Base-by-base conservation (phyloP, 2,329 filamentous ascomycete species). In the Endothia cerciana region DNA sequence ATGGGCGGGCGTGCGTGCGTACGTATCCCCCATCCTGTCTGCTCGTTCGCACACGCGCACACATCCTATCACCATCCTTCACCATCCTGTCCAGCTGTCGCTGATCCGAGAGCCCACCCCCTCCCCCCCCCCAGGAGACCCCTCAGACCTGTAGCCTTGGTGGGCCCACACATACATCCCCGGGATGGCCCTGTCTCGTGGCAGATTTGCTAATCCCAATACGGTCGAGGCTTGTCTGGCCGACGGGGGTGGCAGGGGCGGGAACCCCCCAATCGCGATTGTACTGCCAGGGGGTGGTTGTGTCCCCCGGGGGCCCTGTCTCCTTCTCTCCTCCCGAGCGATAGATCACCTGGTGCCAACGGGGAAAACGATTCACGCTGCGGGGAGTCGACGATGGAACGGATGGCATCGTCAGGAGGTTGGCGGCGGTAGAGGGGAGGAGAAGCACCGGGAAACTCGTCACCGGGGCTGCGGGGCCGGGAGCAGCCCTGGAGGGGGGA, bases 221-320 rank as follows among this genome's bases (percentile, higher is more conserved):
- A 40, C 25, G 40, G 56, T 38, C 40, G 40, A 59, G 45, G 56
- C 56, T 45, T 43, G 25, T 59, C 56, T 33, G 38, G 40, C 25
- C 38, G 38, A 43, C 51, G 15, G 51, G 51, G 51, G 51, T n/a
- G 17, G 17, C 51, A 55, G 15, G 51, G 28, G 28, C n/a, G n/a
- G 47, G 47, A 22, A 51, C 10, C 22, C 47, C 47, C 47, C 47
- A 51, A 51, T 51, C 47, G 47, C 47, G 47, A 51, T 51, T 51
- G 47, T 51, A 22, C 22, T 28, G 47, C 47, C 47, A 51, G 47
- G 47, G 25, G 47, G 25, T 22, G n/a, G n/a, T n/a, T n/a, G n/a
- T n/a, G 25, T 25, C n/a, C 22, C 47, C 22, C 25, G 22, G 47
- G 45, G 47, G 11, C 13, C 47, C 13, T 28, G 47, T 55, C 30